A percentile compares a stretch with the other conserved stretches of the same genome.
phyloP scores from a whole-genome alignment of 2,329 filamentous ascomycete species.

The Mariannaea sp. region DNA sequence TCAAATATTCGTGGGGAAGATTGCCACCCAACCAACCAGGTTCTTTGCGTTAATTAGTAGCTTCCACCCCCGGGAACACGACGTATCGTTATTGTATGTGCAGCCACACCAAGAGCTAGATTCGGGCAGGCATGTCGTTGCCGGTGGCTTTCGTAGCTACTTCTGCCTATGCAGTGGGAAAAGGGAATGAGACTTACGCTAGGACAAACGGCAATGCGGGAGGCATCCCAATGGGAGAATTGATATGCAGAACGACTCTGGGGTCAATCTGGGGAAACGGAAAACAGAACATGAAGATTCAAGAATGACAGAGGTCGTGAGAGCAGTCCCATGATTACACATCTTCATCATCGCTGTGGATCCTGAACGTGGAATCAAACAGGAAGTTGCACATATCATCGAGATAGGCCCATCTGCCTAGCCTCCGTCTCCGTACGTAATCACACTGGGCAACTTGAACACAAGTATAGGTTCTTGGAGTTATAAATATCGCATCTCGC shows the following conservation, averaged over 20 bases:
- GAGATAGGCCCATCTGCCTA: no score
- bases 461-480: no score
- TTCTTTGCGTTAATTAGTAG: conserved; percentile 16
- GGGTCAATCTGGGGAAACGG: conserved; percentile 14
- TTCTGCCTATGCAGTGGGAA: no score
- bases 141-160: background rate
- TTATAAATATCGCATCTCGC: no score
- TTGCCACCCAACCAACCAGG: conserved; percentile 6
- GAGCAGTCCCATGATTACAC: no score
- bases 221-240: background rate
- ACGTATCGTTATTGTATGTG: background rate
- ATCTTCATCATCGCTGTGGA: no score
- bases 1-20: conserved; percentile 16
- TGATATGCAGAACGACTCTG: conserved; percentile 4
- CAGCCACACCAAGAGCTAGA: background rate
- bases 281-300: background rate
- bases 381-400: no score
- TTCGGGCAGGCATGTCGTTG: background rate
- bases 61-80: background rate
- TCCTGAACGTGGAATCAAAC: no score
- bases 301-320: no score
- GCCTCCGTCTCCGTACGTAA: no score
- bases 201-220: conserved; percentile 25
- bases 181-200: conserved; percentile 10
- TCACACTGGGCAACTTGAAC: no score